Base-by-base conservation (phyloP, 768 basidiomycete species). In the Trametes coccinea region DNA sequence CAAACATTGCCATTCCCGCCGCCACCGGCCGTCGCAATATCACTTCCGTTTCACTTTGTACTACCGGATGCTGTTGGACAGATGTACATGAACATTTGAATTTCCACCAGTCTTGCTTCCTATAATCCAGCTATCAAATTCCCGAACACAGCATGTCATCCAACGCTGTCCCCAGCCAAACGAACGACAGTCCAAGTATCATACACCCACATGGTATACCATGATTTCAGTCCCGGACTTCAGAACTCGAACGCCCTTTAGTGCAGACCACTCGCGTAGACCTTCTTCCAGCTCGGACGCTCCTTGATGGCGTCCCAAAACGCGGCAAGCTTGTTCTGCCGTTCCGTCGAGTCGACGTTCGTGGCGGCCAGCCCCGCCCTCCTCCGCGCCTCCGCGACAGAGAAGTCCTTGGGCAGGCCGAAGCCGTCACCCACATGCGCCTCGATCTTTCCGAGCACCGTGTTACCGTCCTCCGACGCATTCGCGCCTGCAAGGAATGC, bases 261-360 rank as follows among this genome's bases (percentile, higher is more conserved):
- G 71, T 78, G 82, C 55, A 85, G 62, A 4, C 79, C 82, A 14
- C 71, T 68, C 7, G 65, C 78, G 69, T 85, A 89, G 58, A 90
- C 82, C 66, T 80, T 82, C 74, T 85, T 82, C 85, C 89, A 92
- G 74, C 90, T 91, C n/a, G 76, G 72, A 62, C 91, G 73, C 67
- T 80, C 78, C 66, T 80, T 79, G 71, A 90, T 77, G 3, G 77
- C 78, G 63, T 88, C 84, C 90, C 92, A 95, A 71, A 91, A 91
- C 34, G 76, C 79, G 1, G 76, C 81, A n/a, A 93, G 57, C 72
- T 87, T 91, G 60, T 74, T 79, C 59, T 79, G 77, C 13, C 67
- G 65, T 41, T 77, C 64, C 17, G 68, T 72, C 53, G 74, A 54
- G 55, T 66, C 66, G 14, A 61, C 63, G 50, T 73, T 67, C 65